These are phyloP conservation scores for Helotiales sp. DNA, from an alignment of 2,329 filamentous ascomycete genomes.

Conservation along the genomic window DNA sequence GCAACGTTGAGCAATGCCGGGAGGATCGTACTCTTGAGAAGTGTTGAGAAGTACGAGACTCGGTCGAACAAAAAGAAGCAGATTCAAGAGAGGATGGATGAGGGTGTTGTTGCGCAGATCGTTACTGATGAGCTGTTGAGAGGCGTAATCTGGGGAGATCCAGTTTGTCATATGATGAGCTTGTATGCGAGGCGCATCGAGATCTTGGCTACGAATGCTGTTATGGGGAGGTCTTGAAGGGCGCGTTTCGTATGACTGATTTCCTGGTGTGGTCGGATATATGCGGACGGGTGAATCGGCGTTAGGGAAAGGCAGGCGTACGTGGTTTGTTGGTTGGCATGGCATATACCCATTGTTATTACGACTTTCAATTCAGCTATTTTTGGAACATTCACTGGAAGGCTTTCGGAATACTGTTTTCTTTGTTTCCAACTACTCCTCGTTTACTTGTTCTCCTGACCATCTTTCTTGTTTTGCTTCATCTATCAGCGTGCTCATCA, in stretches of 20 bases:
- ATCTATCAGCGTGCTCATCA: no score
- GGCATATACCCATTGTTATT: background rate
- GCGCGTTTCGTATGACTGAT: no score
- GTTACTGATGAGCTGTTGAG: conserved; percentile 68
- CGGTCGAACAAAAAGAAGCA: conserved; percentile 45
- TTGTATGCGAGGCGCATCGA: conserved; percentile 74
- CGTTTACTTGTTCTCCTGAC: no score
- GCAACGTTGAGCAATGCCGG: conserved; percentile 71
- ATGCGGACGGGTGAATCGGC: no score
- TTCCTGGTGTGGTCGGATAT: no score
- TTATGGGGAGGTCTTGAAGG: conserved; percentile 45
- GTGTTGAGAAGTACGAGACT: conserved; percentile 43
- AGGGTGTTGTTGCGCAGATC: conserved; percentile 68
- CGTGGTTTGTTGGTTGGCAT: background rate
- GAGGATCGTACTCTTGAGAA: conserved; percentile 63
- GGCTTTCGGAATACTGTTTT: no score
- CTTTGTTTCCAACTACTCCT: no score
- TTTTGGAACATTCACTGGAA: no score
- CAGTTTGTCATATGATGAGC: conserved; percentile 76
- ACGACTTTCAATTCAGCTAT: no score
- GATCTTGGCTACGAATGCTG: conserved; percentile 66
- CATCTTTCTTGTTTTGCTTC: no score
- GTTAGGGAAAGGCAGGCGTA: background rate
- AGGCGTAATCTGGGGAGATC: conserved; percentile 77
- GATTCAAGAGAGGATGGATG: conserved; percentile 49